Evolutionary conservation across 768 basidiomycete species (phyloP).

Genomic region (Tulasnella sp.): DNA sequence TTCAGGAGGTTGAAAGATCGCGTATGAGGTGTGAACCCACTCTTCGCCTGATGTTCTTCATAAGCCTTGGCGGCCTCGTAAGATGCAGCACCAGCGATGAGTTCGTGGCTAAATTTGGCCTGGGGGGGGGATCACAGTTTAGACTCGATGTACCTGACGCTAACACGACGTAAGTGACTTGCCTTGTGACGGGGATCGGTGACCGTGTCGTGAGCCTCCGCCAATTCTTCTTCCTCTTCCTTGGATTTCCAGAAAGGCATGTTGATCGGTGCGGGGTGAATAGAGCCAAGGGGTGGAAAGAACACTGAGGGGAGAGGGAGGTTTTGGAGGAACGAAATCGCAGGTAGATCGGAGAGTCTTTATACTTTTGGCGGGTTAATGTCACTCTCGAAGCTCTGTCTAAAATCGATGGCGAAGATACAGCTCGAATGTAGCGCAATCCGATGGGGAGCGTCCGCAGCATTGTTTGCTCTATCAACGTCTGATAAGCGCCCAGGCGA

Average conservation of each 20-base stretch:
- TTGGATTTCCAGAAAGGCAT: constrained; percentile 5
- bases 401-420: too few relatives aligned
- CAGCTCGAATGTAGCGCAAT: too few relatives aligned
- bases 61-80: constrained; percentile 17
- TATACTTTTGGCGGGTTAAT: too few relatives aligned
- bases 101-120: constrained; percentile 15
- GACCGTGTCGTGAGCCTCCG: not conserved
- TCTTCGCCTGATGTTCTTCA: constrained; percentile 3
- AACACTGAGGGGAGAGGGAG: too few relatives aligned
- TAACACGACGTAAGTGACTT: not conserved
- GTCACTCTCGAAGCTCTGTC: too few relatives aligned
- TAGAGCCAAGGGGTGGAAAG: not conserved
- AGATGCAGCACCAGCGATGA: constrained; percentile 17
- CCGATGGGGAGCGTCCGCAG: too few relatives aligned
- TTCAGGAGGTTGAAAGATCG: too few relatives aligned
- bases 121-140: not conserved
- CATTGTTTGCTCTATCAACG: too few relatives aligned
- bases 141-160: not conserved
- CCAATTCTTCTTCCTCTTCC: constrained; percentile 4
- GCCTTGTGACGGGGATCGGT: constrained; percentile 7
- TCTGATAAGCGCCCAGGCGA: too few relatives aligned
- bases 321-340: too few relatives aligned
- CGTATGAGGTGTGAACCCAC: too few relatives aligned
- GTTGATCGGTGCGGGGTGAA: not conserved
- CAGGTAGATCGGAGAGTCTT: too few relatives aligned